Evolutionary conservation across 1,139 yeast genomes (phyloP), one percentile per base, ranked within the genome.

Genomic region (Neolecta irregularis): DNA sequence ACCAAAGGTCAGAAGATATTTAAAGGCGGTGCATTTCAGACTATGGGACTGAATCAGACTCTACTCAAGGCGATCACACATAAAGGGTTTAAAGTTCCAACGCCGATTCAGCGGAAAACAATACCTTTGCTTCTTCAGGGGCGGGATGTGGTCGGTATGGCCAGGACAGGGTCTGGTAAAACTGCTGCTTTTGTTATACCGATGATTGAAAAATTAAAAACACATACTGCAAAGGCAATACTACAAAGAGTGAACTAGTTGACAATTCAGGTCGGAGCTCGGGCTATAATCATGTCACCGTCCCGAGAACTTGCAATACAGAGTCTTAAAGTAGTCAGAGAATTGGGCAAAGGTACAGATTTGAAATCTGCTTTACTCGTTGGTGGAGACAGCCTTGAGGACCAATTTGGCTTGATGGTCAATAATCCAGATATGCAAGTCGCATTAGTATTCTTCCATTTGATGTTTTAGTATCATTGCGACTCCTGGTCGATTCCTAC

Each of bases 171-270:
- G 49, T 79, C 94, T 22, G 99, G 99, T 64, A 91, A 91, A 54
- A 91, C 99, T 0, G 96, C 96, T 4, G 98, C 98, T 1, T 91
- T 91, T 54, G 71, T 81, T n/a, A 60, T 91, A 40, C 99, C 99
- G 2, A 67, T 91, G 61, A 67, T 91, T 46, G 96, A 91, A 50
- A 75, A 69, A 49, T 62, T 85, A 44, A 80, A 79, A 53, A 58
- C 71, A 6, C 96, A 88, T 53, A 71, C 79, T 33, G 83, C 93
- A 24, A 76, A 74, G 52, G 79, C 79, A 34, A 9, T 3, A 8
- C 11, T 31, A 4, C 6, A 4, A 17, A 3, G 4, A 13, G 15
- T 34, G 2, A 11, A 4, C 19, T 31, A 22, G 21, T 22, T 18
- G 3, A 15, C n/a, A 15, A 28, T 12, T 6, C 20, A 28, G 36